Base-by-base conservation (phyloP, 495 filamentous ascomycete species). In the Neurospora sp. region DNA sequence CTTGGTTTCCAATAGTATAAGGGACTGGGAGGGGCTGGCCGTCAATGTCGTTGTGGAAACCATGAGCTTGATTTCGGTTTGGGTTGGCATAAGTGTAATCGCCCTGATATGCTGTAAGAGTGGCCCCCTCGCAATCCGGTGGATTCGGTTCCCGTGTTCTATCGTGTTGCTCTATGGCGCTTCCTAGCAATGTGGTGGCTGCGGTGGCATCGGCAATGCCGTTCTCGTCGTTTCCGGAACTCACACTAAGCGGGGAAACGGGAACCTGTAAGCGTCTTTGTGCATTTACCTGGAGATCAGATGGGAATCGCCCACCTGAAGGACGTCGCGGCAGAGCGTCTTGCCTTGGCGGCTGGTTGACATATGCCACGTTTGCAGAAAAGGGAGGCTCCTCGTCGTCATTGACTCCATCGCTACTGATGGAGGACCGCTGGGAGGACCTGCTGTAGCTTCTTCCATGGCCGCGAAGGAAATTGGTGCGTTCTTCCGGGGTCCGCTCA, bases 251-350 rank as follows among this genome's bases (percentile, higher is more conserved):
- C 70, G 91, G 90, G 70, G 92, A 93, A 74, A 90, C 82, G 74
- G 92, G 90, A 75, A 88, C 91, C 78, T 92, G 91, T 86, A 93
- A 88, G 85, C 91, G 87, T 83, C 93, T 89, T 73, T 86, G 80
- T 41, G 84, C 82, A 77, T 93, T 90, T 77, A 97, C 88, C 79
- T 93, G 89, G 71, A 96, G 81, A 82, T 96, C 93, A 81, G 91
- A 93, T 77, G 94, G 94, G 83, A 97, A 97, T 75, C 93, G 90
- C 82, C 94, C 94, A 86, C 94, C 94, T 87, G 91, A 89, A 72
- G 91, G 91, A 76, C 93, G 91, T 77, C 86, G 86, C 74, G 83
- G 82, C 74, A 80, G 71, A 41, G 79, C 74, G 49, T 89, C 88
- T 76, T 84, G 82, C 44, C 82, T 85, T 42, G 83, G 81, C 71